Base-by-base conservation (phyloP, 139 green algal species). In the Ettlia oleoabundans region DNA sequence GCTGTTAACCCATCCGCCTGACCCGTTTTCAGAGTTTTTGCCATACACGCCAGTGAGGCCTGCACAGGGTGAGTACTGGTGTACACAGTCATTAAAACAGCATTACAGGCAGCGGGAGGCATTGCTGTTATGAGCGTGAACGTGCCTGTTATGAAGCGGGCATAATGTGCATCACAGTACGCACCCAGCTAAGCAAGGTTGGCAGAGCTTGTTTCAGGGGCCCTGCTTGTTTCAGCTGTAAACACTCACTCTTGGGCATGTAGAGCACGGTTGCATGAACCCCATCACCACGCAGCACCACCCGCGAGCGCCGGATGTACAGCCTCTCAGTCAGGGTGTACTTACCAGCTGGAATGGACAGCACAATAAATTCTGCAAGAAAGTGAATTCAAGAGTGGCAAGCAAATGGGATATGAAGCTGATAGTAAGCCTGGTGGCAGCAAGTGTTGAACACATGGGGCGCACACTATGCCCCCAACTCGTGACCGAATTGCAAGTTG, bases 251-350 rank as follows among this genome's bases (percentile, higher is more conserved):
- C 51, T 79, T 35, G 2, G 72, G 72, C 32, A 79, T 51, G 55
- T 66, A 35, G 6, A 79, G 72, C 52, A 52, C 51, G 33, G 72
- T 79, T 21, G 6, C 10, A 32, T 24, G 51, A 21, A 9, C 22
- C 33, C 72, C 72, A 0, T 47, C 72, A 15, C 72, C 72, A 0
- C 72, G 72, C 72, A 79, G 72, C 51, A 79, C 72, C 72, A 67
- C 5, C n/a, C 72, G 52, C 6, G 72, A 67, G 13, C 72, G 72
- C 47, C 22, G 8, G 51, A 79, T 79, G 22, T 13, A 19, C 72
- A 79, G 51, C 47, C 24, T 22, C 4, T 43, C 52, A 3, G 19
- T 41, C 2, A 79, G 7, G 0, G 21, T 52, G 72, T 67, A 79
- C 1, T 30, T 3, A 22, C 72, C 72, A 26, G 51, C 51, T 8